Base-by-base conservation (phyloP, 768 basidiomycete genomes). In the Naganishia onofrii region DNA sequence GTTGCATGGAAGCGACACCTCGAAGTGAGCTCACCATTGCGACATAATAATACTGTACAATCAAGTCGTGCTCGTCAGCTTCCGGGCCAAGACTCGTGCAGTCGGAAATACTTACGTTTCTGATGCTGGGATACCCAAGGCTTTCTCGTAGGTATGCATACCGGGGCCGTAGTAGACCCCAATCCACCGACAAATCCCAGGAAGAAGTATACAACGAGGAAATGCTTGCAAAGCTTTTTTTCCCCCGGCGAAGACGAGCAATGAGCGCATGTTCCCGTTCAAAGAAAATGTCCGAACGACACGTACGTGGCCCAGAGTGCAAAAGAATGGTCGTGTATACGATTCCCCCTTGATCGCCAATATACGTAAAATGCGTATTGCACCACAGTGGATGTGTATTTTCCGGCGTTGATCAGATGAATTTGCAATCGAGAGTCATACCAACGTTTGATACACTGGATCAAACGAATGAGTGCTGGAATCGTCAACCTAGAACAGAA, bases 111-210 rank as follows among this genome's bases (percentile, higher is more conserved):
- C 71, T 69, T 42, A 72, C 71, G 29, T 21, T 23, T 55, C 32
- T 63, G 19, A 63, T 38, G 21, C 36, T 46, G n/a, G 71, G 67
- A 53, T 68, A 72, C 3, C 71, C 71, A 19, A 72, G 46, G 34
- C 71, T 72, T 46, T 72, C 80, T 21, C 96, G 87, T 2, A 98
- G 84, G 48, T 91, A 82, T 23, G 82, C 85, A 72, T 89, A 83
- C 34, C 75, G 70, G 74, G 85, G 83, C 68, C 86, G 84, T 52
- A 92, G 82, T 53, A 98, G 77, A 1, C 90, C 91, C 95, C 95
- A 97, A 79, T 98, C 95, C 87, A 94, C 90, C 12, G 89, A 76
- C 36, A 92, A 79, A 75, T 96, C 93, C 94, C 96, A 97, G 44
- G 86, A 78, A 51, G 84, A 84, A 5, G 87, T 86, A 78, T 96